phyloP scores from a whole-genome alignment of 129 eudicot species.

The Logfia minima region DNA sequence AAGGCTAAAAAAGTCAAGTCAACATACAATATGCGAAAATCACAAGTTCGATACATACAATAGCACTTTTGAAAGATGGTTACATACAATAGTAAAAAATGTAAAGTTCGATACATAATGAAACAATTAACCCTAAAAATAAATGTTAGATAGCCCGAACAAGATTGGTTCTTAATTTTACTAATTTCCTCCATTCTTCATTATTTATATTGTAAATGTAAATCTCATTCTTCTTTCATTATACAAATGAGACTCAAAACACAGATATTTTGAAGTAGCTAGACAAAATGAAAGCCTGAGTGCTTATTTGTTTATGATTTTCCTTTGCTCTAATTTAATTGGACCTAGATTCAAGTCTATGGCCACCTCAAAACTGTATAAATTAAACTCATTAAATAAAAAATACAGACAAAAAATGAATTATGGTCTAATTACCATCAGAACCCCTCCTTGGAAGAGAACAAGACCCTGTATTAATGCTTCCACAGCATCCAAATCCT shows the following conservation, averaged over 20 bases:
- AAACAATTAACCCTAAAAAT: too few species aligned
- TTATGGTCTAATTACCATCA: slow-evolving; percentile 61
- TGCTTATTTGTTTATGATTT: slow-evolving; percentile 9
- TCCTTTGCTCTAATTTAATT: slow-evolving; percentile 12
- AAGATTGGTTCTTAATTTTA: not conserved
- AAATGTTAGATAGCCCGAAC: not conserved
- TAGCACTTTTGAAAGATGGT: too few species aligned
- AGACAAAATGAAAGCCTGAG: not conserved
- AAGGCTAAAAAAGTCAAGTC: too few species aligned
- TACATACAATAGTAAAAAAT: too few species aligned
- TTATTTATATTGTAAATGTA: not conserved
- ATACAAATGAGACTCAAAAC: not conserved
- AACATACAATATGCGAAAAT: too few species aligned
- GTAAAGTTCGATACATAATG: too few species aligned
- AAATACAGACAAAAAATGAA: not conserved
- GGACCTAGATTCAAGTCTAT: slow-evolving; percentile 8
- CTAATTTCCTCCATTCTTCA: not conserved
- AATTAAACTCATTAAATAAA: not conserved
- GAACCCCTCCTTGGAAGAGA: slow-evolving; percentile 95
- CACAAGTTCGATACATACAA: too few species aligned
- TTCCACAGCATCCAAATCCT: slow-evolving; percentile 99
- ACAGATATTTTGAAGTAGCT: not conserved
- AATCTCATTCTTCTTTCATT: not conserved
- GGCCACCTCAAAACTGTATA: not conserved
- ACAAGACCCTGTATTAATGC: slow-evolving; percentile 98